Conservation (phyloP, 176 grass and related monocot species). For the Oropetium thomaeum region DNA sequence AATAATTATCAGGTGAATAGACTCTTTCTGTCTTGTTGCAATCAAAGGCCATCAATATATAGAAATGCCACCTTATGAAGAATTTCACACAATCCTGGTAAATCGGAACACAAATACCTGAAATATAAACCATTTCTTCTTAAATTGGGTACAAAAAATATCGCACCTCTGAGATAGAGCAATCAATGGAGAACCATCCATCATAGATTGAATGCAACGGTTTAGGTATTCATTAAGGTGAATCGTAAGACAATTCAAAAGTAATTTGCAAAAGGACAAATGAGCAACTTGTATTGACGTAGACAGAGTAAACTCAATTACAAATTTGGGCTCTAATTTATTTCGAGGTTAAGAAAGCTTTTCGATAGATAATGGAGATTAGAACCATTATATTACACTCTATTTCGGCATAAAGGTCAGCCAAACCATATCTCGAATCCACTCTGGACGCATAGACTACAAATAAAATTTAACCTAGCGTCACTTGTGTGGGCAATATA, state of each 20-base stretch:
- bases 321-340: background rate
- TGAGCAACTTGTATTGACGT: background rate
- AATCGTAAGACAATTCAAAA: background rate
- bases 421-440: background rate
- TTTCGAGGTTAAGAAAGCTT: background rate
- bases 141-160: background rate
- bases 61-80: constrained; percentile 6
- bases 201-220: background rate
- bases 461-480: background rate
- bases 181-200: background rate
- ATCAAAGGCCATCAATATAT: constrained; percentile 87
- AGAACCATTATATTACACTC: background rate
- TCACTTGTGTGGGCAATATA: background rate
- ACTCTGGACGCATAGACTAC: background rate
- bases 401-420: background rate
- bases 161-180: background rate
- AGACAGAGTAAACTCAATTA: background rate
- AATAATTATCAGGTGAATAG: constrained; percentile 42
- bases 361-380: background rate
- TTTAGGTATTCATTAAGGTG: background rate
- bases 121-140: constrained; percentile 2
- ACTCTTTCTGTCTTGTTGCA: constrained; percentile 51
- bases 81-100: constrained; percentile 18
- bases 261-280: background rate
- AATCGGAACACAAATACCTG: constrained; percentile 18